Evolutionary conservation across 331 rosid species (phyloP), one percentile per base, ranked within the genome.

Genomic region (Pyrus hybrid): DNA sequence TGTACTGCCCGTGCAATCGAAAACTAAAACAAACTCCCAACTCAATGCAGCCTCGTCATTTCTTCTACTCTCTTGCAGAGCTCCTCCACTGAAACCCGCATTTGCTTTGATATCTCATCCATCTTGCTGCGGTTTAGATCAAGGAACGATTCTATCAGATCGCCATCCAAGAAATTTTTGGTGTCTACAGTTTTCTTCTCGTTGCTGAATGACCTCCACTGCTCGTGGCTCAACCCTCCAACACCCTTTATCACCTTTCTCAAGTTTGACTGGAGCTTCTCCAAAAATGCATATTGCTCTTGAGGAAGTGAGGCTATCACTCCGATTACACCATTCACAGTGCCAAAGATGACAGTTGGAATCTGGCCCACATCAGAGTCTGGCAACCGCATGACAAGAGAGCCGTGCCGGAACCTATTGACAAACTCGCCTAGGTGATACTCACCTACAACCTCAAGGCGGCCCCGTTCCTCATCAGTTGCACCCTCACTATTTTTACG

Each of bases 281-380:
- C 97, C 53, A 93, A 71, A 80, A 93, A 93, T 37, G 85, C 80
- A 54, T 86, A 93, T 60, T 91, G 96, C 25, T 93, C 97, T 5
- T 81, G 88, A 33, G 97, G 96, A 74, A 93, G 98, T 25, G 98
- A 93, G 29, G 98, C 97, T n/a, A 93, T 91, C 45, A 93, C 97
- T 70, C 98, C 97, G 32, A 93, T 93, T 9, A 89, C 96, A 2
- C 97, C 98, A 71, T 91, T 89, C 20, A 88, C 90, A 29, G 97
- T 86, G 56, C 98, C 97, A 71, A 89, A 93, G 37, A 93, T 91
- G 62, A 84, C 87, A 1, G 98, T 93, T 16, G 97, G 97, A 70
- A 93, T 93, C 88, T 93, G 98, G 22, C 96, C 96, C 47, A 93
- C 91, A 4, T 93, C 97, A 3, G 97, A 93, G 79, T 93, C 98